Base-by-base conservation (phyloP, 2,329 filamentous ascomycete genomes). In the Fusarium liriodendri region DNA sequence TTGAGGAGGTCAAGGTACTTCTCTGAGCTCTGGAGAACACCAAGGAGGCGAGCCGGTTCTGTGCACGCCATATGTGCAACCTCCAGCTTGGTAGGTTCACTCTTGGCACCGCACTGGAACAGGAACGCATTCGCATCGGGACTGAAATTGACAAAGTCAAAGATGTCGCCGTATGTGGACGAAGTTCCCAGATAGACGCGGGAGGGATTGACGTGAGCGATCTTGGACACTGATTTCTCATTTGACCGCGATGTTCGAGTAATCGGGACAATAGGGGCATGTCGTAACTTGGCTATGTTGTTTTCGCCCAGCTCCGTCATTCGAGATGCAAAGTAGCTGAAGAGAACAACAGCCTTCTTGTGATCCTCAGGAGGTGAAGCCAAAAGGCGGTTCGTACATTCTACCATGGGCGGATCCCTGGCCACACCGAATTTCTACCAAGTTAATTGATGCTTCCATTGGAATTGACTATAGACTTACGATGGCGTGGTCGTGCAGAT, bases 91-190 rank as follows among this genome's bases (percentile, higher is more conserved):
- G 93, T 97, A 5, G 97, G 97, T 82, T 99, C 96, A 72, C 90
- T 92, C 82, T 97, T 98, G 4, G 95, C 96, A 11, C 97, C 97
- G 73, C 95, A 94, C 71, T 94, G 94, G 76, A 95, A 90, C 20
- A 99, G 85, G 78, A 99, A 99, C 0, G 93, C 87, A 78, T 98
- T 98, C 3, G 94, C 96, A 79, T 96, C 92, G 37, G 88, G 85
- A 0, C 96, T 95, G 84, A 98, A 99, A 80, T 98, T 94, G 16
- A 98, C 95, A 82, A 98, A 99, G 80, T 98, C 95, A 75, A 99
- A 98, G 35, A 99, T 97, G 35, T 97, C 94, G 13, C 91, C 93
- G 78, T 97, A 99, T 9, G 87, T 87, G 3, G 84, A 81, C 7
- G 88, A 91, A 32, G 74, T 92, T 10, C 97, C 97, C 3, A 99